Conservation (phyloP, 2,329 filamentous ascomycete species). For the Phaeosphaeria sp. region DNA sequence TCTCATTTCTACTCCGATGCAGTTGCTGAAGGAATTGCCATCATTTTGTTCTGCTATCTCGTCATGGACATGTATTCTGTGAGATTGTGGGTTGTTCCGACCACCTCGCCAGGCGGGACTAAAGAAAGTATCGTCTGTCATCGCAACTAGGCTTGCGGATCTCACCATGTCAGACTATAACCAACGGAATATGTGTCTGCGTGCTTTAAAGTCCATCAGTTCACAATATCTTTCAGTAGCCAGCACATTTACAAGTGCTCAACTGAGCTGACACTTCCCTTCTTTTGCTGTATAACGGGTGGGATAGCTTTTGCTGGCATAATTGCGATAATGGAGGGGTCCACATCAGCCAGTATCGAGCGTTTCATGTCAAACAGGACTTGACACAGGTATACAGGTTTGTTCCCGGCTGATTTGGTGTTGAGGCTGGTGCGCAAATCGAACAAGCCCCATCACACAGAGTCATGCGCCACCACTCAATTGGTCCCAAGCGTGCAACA, state of each 20-base stretch:
- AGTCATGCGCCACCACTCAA: slow-evolving; percentile 9
- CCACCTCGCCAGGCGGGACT: too few relatives aligned
- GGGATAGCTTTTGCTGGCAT: too few relatives aligned
- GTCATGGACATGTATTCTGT: too few relatives aligned
- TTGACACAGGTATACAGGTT: background rate
- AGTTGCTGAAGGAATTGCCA: background rate
- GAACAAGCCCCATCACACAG: background rate
- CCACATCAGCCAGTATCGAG: background rate
- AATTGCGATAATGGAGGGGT: too few relatives aligned
- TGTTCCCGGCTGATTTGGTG: slow-evolving; percentile 1
- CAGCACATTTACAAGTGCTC: too few relatives aligned
- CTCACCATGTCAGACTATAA: background rate
- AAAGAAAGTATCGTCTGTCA: background rate
- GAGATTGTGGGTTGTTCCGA: background rate
- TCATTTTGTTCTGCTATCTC: too few relatives aligned
- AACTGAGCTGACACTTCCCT: too few relatives aligned
- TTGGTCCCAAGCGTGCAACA: slow-evolving; percentile 4
- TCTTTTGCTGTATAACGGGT: too few relatives aligned
- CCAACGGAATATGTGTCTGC: too few relatives aligned
- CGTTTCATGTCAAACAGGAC: background rate
- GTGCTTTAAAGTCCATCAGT: too few relatives aligned
- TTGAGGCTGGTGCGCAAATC: slow-evolving; percentile 13
- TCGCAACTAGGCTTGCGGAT: background rate
- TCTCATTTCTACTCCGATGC: background rate
- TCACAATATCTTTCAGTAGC: too few relatives aligned